Evolutionary conservation across 2,329 filamentous ascomycete genomes (phyloP).

Genomic region (Fusarium brevicatenulatum): DNA sequence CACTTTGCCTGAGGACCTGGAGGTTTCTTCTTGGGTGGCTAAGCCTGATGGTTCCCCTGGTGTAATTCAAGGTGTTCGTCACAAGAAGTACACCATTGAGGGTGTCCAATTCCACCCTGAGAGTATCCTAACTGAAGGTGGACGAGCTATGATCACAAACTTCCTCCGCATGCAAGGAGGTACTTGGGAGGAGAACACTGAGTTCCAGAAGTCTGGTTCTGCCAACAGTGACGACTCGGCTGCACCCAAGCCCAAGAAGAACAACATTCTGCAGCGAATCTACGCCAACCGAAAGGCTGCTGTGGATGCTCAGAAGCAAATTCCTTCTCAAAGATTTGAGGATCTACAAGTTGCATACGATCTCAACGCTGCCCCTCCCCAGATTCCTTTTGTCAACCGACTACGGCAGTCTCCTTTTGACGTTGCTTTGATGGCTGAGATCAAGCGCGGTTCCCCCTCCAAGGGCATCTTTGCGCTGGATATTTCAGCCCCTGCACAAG

Average conservation of each 20-base stretch:
- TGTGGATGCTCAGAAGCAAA: conserved; percentile 82
- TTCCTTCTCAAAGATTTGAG: conserved; percentile 83
- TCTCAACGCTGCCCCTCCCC: conserved; percentile 84
- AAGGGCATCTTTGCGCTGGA: conserved; percentile 93
- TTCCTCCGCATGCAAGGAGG: conserved; percentile 89
- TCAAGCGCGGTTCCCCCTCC: conserved; percentile 95
- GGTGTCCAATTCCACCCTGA: conserved; percentile 98
- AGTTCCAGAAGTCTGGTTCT: conserved; percentile 57
- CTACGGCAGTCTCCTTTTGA: conserved; percentile 84
- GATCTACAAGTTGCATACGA: conserved; percentile 90
- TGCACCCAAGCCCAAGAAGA: conserved; percentile 65
- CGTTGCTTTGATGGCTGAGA: conserved; percentile 96
- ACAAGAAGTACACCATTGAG: conserved; percentile 91
- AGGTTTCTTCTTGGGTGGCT: conserved; percentile 90
- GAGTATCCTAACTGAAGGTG: conserved; percentile 92
- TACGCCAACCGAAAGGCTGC: conserved; percentile 82
- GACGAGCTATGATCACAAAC: conserved; percentile 89
- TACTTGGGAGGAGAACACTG: conserved; percentile 86
- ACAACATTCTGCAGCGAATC: conserved; percentile 90
- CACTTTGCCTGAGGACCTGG: conserved; percentile 84
- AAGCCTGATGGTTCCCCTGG: conserved; percentile 80
- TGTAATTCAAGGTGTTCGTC: conserved; percentile 95
- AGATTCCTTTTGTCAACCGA: conserved; percentile 81
- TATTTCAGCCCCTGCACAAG: conserved; percentile 89
- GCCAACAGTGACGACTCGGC: conserved; percentile 42